Conservation (phyloP, 306 rosid genomes). For the Quercus suber region DNA sequence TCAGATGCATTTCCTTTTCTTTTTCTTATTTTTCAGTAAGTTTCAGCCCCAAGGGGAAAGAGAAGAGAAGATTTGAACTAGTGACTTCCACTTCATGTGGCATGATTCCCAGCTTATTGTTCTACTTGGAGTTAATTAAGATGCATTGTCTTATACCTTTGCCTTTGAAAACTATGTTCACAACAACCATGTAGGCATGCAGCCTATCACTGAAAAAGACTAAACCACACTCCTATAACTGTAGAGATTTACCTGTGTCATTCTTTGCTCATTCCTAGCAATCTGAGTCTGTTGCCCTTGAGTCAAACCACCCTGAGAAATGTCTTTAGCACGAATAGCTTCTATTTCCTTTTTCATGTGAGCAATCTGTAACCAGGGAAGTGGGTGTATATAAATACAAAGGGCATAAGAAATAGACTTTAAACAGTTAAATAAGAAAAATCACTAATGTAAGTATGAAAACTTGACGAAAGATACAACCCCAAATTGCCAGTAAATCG, state of each 20-base stretch:
- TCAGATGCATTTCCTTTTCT: background rate
- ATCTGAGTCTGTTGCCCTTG: constrained; percentile 98
- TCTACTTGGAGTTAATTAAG: too few species aligned
- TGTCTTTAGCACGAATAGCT: constrained; percentile 90
- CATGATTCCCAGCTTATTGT: too few species aligned
- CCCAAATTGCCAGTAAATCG: background rate
- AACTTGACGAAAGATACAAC: background rate
- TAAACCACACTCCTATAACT: background rate
- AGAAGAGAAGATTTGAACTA: too few species aligned
- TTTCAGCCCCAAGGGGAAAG: too few species aligned
- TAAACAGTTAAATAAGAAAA: constrained; percentile 12
- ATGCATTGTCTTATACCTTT: background rate
- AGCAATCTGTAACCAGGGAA: constrained; percentile 51
- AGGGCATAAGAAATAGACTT: background rate
- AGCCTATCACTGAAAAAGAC: background rate
- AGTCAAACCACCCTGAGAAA: constrained; percentile 93
- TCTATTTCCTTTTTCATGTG: constrained; percentile 98
- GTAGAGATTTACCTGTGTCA: constrained; percentile 56
- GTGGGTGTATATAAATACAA: constrained; percentile 9
- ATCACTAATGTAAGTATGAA: background rate
- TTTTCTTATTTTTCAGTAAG: too few species aligned
- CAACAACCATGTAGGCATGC: background rate
- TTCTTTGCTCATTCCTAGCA: constrained; percentile 97
- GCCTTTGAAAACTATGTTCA: background rate
- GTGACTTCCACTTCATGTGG: too few species aligned